Evolutionary conservation across 306 rosid genomes (phyloP).

Genomic region (Carpinus fangiana): DNA sequence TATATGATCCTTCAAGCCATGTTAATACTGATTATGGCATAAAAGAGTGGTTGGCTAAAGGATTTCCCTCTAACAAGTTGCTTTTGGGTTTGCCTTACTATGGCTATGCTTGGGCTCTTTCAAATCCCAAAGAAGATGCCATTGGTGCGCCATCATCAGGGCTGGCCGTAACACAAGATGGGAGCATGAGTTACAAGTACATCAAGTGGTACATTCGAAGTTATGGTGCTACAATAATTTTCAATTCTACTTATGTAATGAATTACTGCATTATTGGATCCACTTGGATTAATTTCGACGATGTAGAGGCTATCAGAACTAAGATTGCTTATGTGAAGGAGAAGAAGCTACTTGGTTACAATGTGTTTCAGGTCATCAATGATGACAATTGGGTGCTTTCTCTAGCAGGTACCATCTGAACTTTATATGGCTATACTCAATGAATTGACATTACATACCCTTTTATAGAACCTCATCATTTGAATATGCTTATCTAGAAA

Average conservation of each 20-base stretch:
- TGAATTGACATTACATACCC: not conserved
- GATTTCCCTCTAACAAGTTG: constrained; percentile 25
- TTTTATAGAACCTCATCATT: not conserved
- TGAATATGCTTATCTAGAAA: too few relatives aligned
- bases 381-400: constrained; percentile 64
- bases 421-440: not conserved
- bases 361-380: constrained; percentile 39
- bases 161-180: constrained; percentile 15
- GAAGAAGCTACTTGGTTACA: constrained; percentile 50
- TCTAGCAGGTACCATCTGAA: constrained; percentile 20
- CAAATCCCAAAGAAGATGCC: constrained; percentile 6
- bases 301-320: constrained; percentile 42
- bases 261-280: constrained; percentile 39
- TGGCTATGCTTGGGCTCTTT: constrained; percentile 34
- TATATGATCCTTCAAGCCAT: constrained; percentile 27
- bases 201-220: constrained; percentile 27
- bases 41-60: constrained; percentile 19
- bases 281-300: constrained; percentile 51
- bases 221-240: constrained; percentile 28
- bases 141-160: constrained; percentile 30
- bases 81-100: constrained; percentile 39
- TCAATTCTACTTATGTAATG: constrained; percentile 43
- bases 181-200: constrained; percentile 30
- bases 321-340: constrained; percentile 53
- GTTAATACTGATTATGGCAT: constrained; percentile 23